A percentile compares a stretch with the other conserved stretches of the same genome.
These are phyloP conservation scores for Pseudopyrenochaeta lycopersici DNA, from an alignment of 2,329 filamentous ascomycete genomes.

Conservation along the genomic window DNA sequence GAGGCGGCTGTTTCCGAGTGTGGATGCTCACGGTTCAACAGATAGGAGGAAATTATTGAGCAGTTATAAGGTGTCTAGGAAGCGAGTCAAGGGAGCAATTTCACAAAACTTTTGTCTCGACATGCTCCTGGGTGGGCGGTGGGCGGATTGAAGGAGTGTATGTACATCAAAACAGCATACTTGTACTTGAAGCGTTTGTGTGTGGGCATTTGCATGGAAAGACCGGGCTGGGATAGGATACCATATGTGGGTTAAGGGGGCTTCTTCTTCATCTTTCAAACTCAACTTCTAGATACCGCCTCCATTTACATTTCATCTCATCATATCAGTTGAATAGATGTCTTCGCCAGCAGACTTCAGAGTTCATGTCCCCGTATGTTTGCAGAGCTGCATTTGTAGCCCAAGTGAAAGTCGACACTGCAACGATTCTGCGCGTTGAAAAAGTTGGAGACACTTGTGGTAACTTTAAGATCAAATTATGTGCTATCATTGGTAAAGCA, in stretches of 20 bases:
- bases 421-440: no score
- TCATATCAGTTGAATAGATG: no score
- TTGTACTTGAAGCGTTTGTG: constrained; percentile 25
- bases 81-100: neutral
- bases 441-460: no score
- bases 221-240: neutral
- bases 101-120: neutral
- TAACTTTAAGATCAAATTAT: no score
- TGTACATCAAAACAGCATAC: constrained; percentile 20
- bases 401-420: no score
- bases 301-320: no score
- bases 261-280: no score
- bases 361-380: neutral
- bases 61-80: neutral
- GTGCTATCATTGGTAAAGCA: no score
- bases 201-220: constrained; percentile 27
- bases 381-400: no score
- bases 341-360: neutral
- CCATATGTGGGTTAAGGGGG: no score
- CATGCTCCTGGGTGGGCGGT: constrained; percentile 1
- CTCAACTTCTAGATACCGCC: no score
- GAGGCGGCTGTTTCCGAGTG: neutral
- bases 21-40: neutral
- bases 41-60: neutral
- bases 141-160: constrained; percentile 1